A percentile compares a stretch with the other conserved stretches of the same genome.
Conservation (phyloP, 208 protist species). For the Crithidia brevicula region DNA sequence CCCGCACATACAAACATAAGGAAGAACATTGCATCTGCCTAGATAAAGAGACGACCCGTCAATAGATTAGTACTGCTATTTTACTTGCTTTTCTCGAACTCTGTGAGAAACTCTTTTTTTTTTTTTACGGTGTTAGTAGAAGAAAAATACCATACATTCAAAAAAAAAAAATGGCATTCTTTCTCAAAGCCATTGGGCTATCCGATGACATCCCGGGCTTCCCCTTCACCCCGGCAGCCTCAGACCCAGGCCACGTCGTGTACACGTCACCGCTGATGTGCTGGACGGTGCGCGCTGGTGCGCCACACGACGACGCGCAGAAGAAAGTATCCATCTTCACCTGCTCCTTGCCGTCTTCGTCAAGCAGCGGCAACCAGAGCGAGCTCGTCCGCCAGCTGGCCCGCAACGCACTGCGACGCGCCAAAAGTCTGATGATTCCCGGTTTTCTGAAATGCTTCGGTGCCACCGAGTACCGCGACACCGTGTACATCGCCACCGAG, state of each 20-base stretch:
- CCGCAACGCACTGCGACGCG: constrained; percentile 64
- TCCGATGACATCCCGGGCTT: constrained; percentile 72
- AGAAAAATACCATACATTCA: neutral
- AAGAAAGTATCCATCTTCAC: constrained; percentile 69
- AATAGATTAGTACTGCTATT: too few species aligned
- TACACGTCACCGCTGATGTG: constrained; percentile 37
- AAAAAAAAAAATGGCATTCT: constrained; percentile 57
- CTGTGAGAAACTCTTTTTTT: too few species aligned
- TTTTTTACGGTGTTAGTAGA: neutral
- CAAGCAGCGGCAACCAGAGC: constrained; percentile 3
- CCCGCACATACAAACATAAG: too few species aligned
- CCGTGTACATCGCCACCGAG: constrained; percentile 87
- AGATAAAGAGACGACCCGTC: too few species aligned
- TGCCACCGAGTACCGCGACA: constrained; percentile 68
- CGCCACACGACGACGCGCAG: constrained; percentile 44
- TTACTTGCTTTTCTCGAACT: too few species aligned
- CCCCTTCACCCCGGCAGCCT: constrained; percentile 52
- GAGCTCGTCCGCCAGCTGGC: constrained; percentile 43
- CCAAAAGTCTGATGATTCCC: constrained; percentile 79
- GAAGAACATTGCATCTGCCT: too few species aligned
- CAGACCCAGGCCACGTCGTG: constrained; percentile 22
- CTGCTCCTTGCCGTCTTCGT: constrained; percentile 4
- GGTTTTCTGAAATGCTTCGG: constrained; percentile 78
- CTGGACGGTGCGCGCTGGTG: constrained; percentile 58
- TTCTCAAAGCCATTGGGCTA: constrained; percentile 77